Evolutionary conservation across 1,139 yeast genomes (phyloP).

Genomic region (Scheffersomyces cryptocercus): DNA sequence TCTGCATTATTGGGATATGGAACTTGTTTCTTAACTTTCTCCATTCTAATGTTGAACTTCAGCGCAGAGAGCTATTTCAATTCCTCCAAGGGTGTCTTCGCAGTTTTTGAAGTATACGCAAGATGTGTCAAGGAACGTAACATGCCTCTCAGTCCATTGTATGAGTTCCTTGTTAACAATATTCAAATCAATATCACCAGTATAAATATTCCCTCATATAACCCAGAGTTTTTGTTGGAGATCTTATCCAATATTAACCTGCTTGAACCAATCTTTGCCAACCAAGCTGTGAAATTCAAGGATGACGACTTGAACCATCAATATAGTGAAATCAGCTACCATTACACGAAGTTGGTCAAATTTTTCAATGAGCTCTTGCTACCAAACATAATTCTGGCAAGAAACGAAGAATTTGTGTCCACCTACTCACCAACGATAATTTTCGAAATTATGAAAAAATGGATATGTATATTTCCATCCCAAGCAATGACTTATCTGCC

Average conservation of each 20-base stretch:
- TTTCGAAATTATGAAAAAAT: slow-evolving; percentile 22
- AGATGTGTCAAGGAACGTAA: neutral
- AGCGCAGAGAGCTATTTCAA: slow-evolving; percentile 22
- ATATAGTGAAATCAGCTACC: slow-evolving; percentile 9
- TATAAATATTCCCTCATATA: slow-evolving; percentile 28
- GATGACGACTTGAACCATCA: slow-evolving; percentile 3
- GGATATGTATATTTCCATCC: slow-evolving; percentile 25
- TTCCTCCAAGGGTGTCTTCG: slow-evolving; percentile 10
- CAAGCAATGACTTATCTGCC: slow-evolving; percentile 20
- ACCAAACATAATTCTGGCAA: slow-evolving; percentile 11
- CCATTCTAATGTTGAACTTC: slow-evolving; percentile 20
- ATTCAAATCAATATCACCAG: slow-evolving; percentile 19
- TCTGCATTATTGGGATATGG: slow-evolving; percentile 14
- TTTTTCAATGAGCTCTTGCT: slow-evolving; percentile 12
- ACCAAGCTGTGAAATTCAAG: slow-evolving; percentile 5
- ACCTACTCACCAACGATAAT: slow-evolving; percentile 21
- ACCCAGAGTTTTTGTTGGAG: slow-evolving; percentile 25
- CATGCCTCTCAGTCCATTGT: slow-evolving; percentile 1
- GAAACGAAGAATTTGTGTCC: slow-evolving; percentile 18
- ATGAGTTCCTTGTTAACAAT: slow-evolving; percentile 11
- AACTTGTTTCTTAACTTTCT: slow-evolving; percentile 18
- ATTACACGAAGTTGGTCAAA: slow-evolving; percentile 12
- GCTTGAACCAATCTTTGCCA: slow-evolving; percentile 15
- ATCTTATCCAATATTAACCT: slow-evolving; percentile 20
- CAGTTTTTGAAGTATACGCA: slow-evolving; percentile 2